Conservation (phyloP, 148 eudicot species). For the Vaccinium darrowii region DNA sequence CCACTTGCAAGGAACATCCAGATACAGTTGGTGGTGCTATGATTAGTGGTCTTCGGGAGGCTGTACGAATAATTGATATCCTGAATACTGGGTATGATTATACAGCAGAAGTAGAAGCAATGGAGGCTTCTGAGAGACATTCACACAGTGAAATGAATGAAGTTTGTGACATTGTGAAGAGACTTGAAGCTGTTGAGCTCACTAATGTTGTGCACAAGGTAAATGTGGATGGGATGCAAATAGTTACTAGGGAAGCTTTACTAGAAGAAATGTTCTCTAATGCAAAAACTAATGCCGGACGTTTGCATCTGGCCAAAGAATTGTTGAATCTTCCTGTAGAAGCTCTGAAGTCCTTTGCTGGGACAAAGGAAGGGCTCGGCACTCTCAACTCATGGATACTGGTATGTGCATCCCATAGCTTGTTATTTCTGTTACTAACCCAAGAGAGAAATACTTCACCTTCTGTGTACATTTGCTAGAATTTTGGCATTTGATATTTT, state of each 20-base stretch:
- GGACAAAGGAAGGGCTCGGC: slow-evolving; percentile 82
- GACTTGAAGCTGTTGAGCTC: slow-evolving; percentile 59
- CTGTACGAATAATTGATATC: slow-evolving; percentile 88
- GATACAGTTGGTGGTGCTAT: slow-evolving; percentile 99
- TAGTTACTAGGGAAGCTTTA: slow-evolving; percentile 48
- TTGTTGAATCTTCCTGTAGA: slow-evolving; percentile 73
- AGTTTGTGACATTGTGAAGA: slow-evolving; percentile 71
- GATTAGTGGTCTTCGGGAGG: slow-evolving; percentile 99
- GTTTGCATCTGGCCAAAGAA: slow-evolving; percentile 86
- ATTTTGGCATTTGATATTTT: neutral
- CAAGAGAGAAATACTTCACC: neutral
- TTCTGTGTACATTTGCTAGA: neutral
- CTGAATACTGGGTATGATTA: slow-evolving; percentile 72
- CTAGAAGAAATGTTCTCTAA: slow-evolving; percentile 69
- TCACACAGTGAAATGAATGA: slow-evolving; percentile 75
- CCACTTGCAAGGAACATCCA: slow-evolving; percentile 99
- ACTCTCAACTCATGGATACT: slow-evolving; percentile 90
- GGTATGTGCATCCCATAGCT: slow-evolving; percentile 39
- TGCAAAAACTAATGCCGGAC: slow-evolving; percentile 82
- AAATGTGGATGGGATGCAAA: slow-evolving; percentile 41
- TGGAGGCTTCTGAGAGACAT: slow-evolving; percentile 74
- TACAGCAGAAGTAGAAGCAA: slow-evolving; percentile 85
- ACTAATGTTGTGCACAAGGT: slow-evolving; percentile 40
- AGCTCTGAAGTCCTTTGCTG: slow-evolving; percentile 85
- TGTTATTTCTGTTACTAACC: neutral